Evolutionary conservation across 2,329 filamentous ascomycete species (phyloP).

Genomic region (Aciculosporium take): DNA sequence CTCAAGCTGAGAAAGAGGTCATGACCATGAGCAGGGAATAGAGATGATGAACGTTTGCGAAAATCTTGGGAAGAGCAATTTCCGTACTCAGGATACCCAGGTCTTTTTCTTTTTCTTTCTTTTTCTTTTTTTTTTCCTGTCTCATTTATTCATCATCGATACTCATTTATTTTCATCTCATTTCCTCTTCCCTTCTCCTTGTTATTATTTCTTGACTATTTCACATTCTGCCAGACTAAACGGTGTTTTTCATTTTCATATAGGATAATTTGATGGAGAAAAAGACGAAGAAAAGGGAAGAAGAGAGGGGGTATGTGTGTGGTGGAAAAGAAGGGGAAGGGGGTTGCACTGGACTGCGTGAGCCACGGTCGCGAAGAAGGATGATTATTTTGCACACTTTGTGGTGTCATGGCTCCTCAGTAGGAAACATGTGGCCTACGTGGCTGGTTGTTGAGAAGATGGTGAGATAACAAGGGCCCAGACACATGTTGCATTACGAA

Average conservation of each 20-base stretch:
- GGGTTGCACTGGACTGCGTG: too few relatives aligned
- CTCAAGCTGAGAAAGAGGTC: neutral
- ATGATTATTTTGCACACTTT: neutral
- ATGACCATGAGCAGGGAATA: neutral
- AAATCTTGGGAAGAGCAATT: neutral
- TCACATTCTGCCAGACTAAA: neutral
- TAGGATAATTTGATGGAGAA: neutral
- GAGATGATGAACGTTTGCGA: neutral
- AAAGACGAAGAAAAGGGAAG: neutral
- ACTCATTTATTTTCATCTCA: neutral
- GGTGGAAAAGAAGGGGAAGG: too few relatives aligned
- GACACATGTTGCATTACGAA: neutral
- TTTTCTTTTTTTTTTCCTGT: neutral
- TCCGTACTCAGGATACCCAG: slow-evolving; percentile 4
- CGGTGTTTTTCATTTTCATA: neutral
- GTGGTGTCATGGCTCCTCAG: neutral
- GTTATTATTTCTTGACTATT: neutral
- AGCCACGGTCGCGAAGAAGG: neutral
- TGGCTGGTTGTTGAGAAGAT: too few relatives aligned
- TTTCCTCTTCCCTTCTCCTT: neutral
- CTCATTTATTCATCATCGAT: neutral
- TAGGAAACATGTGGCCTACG: neutral
- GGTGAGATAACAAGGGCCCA: too few relatives aligned
- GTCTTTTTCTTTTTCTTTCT: neutral
- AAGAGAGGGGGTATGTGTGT: neutral